Base-by-base conservation (phyloP, 2,329 filamentous ascomycete genomes). In the Helotiales sp. region DNA sequence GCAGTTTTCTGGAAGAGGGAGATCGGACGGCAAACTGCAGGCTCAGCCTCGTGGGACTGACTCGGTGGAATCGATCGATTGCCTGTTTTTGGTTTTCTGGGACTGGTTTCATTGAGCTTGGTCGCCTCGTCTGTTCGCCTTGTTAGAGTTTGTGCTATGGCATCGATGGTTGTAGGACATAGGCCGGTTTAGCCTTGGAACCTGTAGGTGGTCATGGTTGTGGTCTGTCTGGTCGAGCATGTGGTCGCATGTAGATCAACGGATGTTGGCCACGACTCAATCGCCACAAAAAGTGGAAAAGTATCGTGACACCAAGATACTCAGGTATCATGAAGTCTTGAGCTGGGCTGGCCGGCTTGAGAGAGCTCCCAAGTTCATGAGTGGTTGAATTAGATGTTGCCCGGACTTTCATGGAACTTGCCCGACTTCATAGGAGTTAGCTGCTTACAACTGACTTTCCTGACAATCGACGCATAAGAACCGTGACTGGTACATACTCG, bases 171-270 rank as follows among this genome's bases (percentile, higher is more conserved):
- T 22, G n/a, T 55, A 20, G 52, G n/a, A 32, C 52, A 32, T 34
- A 22, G 34, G 52, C 28, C 28, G 52, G 30, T 40, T 55, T 55
- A 34, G 28, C 28, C 17, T 22, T 55, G 28, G 30, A 55, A 55
- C 40, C n/a, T 57, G 32, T 32, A 57, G 11, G 30, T 57, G 32
- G 54, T 37, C 28, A 3, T 22, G 52, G 7, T 24, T 45, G 40
- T 45, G 40, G 40, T 45, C 17, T 45, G 40, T 20, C 40, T 45
- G 40, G 40, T 45, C 30, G 20, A 57, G 54, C 20, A 26, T 57
- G 54, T 57, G 54, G 54, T 34, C 20, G 30, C 30, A 57, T 57
- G 54, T 26, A 57, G 30, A 57, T 57, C 54, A 10, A 20, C 20
- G n/a, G 20, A 17, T 40, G 32, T 57, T 37, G 32, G 54, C 32